Evolutionary conservation across 2,329 filamentous ascomycete species (phyloP).

Genomic region (Huntiella moniliformis): DNA sequence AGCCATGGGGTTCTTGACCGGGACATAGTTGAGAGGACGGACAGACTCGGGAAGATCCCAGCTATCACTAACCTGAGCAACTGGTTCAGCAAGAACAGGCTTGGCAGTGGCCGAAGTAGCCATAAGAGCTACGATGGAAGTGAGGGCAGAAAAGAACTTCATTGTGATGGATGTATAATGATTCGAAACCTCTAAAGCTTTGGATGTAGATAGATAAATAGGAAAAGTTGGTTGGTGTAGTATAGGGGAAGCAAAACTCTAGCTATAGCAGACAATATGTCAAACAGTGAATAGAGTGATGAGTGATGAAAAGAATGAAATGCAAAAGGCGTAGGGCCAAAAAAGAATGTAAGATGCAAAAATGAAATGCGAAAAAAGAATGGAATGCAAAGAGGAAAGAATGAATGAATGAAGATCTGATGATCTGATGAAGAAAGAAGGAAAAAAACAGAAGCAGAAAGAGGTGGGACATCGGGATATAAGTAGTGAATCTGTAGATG

Average conservation of each 20-base stretch:
- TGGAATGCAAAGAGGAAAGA: neutral
- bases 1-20: conserved; percentile 9
- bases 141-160: conserved; percentile 1
- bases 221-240: neutral
- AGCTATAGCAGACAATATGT: too few relatives aligned
- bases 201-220: neutral
- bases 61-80: neutral
- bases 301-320: neutral
- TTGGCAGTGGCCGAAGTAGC: conserved; percentile 4
- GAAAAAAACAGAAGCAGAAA: neutral
- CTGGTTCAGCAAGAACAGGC: neutral
- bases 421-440: conserved; percentile 4
- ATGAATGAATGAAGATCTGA: conserved; percentile 1
- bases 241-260: neutral
- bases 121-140: conserved; percentile 2
- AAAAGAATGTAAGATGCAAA: too few relatives aligned
- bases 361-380: conserved; percentile 2
- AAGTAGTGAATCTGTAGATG: too few relatives aligned
- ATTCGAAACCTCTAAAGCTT: neutral
- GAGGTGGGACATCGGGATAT: too few relatives aligned
- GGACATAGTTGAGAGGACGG: conserved; percentile 10
- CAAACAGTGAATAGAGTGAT: too few relatives aligned
- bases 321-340: too few relatives aligned
- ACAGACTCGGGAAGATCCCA: conserved; percentile 5
- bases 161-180: neutral